phyloP scores from a whole-genome alignment of 2,329 filamentous ascomycete genomes.

The Erysiphe pisi region DNA sequence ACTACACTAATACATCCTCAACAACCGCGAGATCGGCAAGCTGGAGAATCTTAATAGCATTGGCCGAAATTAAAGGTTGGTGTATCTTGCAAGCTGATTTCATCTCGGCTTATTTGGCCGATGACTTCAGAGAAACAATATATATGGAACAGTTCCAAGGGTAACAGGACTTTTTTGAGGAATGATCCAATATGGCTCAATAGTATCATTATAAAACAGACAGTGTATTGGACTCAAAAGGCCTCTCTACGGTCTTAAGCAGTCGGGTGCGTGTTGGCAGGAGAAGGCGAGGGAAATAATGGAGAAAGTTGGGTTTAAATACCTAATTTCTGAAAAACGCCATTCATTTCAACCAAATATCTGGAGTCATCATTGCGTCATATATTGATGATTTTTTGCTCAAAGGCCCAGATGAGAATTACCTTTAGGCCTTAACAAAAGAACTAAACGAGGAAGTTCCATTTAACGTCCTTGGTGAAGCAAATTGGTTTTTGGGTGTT shows the following conservation, averaged over 20 bases:
- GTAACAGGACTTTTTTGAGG: too few species aligned
- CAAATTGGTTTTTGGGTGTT: not conserved
- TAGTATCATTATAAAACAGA: too few species aligned
- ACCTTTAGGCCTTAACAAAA: not conserved
- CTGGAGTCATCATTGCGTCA: not conserved
- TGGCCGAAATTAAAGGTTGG: slow-evolving; percentile 14
- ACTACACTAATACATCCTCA: not conserved
- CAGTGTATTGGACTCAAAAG: too few species aligned
- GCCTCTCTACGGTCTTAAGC: too few species aligned
- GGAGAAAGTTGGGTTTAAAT: not conserved
- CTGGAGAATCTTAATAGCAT: slow-evolving; percentile 7
- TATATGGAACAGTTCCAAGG: too few species aligned
- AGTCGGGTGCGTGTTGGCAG: too few species aligned
- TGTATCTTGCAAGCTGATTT: too few species aligned
- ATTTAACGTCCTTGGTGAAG: not conserved
- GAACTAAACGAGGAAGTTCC: not conserved
- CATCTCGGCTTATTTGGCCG: too few species aligned
- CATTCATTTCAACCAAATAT: not conserved
- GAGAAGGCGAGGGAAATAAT: too few species aligned
- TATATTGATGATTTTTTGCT: slow-evolving; percentile 21
- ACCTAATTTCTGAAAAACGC: slow-evolving; percentile 6
- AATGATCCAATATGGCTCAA: too few species aligned
- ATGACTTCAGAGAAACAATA: too few species aligned
- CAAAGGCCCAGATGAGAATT: not conserved
- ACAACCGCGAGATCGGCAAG: not conserved